Conservation (phyloP, 2,329 filamentous ascomycete species). For the Colletotrichum truncatum region DNA sequence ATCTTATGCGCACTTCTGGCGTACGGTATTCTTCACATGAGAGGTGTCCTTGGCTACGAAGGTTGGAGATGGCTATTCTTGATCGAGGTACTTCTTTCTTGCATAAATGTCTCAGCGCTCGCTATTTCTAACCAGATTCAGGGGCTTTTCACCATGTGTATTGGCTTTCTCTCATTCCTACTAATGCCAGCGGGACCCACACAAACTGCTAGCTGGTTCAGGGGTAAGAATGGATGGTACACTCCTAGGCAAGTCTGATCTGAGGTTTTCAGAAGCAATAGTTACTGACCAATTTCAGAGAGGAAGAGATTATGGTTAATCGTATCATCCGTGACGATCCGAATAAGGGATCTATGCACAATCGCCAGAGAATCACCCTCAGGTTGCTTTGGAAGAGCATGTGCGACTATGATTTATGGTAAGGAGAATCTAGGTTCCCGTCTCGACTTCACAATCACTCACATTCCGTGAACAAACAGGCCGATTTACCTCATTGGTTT, state of each 20-base stretch:
- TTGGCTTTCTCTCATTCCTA: conserved; percentile 49
- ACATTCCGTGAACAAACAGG: too few species aligned
- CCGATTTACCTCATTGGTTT: conserved; percentile 56
- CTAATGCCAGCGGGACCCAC: conserved; percentile 65
- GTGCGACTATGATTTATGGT: conserved; percentile 65
- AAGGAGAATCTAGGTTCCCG: too few species aligned
- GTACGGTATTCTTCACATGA: conserved; percentile 61
- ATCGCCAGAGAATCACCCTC: conserved; percentile 58
- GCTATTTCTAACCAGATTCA: too few species aligned
- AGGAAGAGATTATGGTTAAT: conserved; percentile 72
- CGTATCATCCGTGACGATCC: conserved; percentile 50
- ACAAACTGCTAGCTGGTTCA: conserved; percentile 64
- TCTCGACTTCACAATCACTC: too few species aligned
- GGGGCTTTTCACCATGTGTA: too few species aligned
- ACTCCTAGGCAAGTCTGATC: too few species aligned
- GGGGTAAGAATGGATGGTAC: conserved; percentile 67
- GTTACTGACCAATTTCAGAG: too few species aligned
- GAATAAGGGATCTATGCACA: conserved; percentile 58
- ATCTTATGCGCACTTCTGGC: conserved; percentile 63
- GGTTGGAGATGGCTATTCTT: conserved; percentile 64
- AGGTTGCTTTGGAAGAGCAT: conserved; percentile 55
- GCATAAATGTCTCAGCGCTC: too few species aligned
- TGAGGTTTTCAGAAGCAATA: too few species aligned
- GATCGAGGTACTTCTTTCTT: too few species aligned
- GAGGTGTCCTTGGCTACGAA: conserved; percentile 56